These are phyloP conservation scores for Myriosclerotinia curreyana DNA, from an alignment of 2,329 filamentous ascomycete species.

Conservation along the genomic window DNA sequence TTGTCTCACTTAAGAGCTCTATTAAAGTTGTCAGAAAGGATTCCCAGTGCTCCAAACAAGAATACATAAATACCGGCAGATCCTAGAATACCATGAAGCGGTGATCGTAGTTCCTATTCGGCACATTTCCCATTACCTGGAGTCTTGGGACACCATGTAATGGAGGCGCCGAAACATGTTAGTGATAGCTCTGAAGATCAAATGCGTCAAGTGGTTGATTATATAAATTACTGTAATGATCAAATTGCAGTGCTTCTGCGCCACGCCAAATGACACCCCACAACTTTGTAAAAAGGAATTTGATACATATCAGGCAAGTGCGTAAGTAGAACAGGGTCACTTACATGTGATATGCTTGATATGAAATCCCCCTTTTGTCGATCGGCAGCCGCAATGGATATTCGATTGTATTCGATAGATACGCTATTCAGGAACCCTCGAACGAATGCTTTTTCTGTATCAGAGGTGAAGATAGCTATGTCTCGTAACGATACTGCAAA, in stretches of 20 bases:
- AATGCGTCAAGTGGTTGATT: background rate
- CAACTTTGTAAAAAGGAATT: background rate
- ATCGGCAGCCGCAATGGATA: slow-evolving; percentile 47
- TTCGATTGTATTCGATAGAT: slow-evolving; percentile 35
- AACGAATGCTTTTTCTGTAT: slow-evolving; percentile 39
- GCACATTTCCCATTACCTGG: too few relatives aligned
- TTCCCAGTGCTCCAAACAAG: background rate
- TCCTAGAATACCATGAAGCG: slow-evolving; percentile 56
- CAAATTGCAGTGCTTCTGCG: background rate
- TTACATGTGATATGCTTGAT: slow-evolving; percentile 52
- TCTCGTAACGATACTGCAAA: slow-evolving; percentile 38
- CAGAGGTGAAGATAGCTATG: slow-evolving; percentile 34
- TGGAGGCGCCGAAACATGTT: background rate
- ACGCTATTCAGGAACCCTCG: slow-evolving; percentile 41
- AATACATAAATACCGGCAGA: slow-evolving; percentile 42
- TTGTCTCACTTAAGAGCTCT: slow-evolving; percentile 18
- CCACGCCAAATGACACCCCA: background rate
- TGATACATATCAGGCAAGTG: background rate
- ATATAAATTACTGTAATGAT: background rate
- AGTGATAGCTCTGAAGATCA: background rate
- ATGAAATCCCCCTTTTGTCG: slow-evolving; percentile 54
- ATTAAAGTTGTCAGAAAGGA: background rate
- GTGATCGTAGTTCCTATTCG: slow-evolving; percentile 50
- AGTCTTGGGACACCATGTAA: background rate
- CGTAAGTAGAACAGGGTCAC: background rate